These are phyloP conservation scores for Plantago rigida DNA, from an alignment of 305 asterid genomes.

Conservation along the genomic window DNA sequence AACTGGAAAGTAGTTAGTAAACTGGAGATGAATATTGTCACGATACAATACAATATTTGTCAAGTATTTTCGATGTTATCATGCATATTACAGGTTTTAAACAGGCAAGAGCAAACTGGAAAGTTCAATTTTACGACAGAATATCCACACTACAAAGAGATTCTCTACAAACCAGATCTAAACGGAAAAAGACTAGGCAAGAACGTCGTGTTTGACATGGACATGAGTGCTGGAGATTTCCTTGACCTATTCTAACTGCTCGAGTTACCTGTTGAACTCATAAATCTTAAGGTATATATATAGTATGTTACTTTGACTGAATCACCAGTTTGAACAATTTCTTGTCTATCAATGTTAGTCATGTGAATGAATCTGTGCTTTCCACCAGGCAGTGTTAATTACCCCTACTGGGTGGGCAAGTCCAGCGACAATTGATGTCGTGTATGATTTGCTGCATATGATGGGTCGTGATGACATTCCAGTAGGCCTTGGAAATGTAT, in stretches of 20 bases:
- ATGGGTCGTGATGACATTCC: constrained; percentile 92
- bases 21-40: too few relatives aligned
- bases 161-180: constrained; percentile 48
- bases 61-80: neutral
- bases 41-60: too few relatives aligned
- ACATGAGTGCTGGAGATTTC: constrained; percentile 94
- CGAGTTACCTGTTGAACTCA: constrained; percentile 50
- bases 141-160: constrained; percentile 50
- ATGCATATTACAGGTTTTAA: constrained; percentile 47
- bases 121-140: constrained; percentile 56
- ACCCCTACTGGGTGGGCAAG: constrained; percentile 87
- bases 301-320: too few relatives aligned
- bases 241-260: constrained; percentile 79
- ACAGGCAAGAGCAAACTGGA: constrained; percentile 46
- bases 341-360: too few relatives aligned
- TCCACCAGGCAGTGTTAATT: constrained; percentile 59
- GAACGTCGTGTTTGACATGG: constrained; percentile 76
- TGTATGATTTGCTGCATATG: constrained; percentile 81
- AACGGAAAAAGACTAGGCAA: constrained; percentile 47
- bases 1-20: too few relatives aligned
- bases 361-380: constrained; percentile 1
- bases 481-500: constrained; percentile 63
- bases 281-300: constrained; percentile 58
- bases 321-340: too few relatives aligned
- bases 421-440: constrained; percentile 68